Percentiles rank a stretch among this genome's conserved stretches.
These are phyloP conservation scores for Arxiozyma slooffiae DNA, from an alignment of 1,139 yeast genomes.

Conservation along the genomic window DNA sequence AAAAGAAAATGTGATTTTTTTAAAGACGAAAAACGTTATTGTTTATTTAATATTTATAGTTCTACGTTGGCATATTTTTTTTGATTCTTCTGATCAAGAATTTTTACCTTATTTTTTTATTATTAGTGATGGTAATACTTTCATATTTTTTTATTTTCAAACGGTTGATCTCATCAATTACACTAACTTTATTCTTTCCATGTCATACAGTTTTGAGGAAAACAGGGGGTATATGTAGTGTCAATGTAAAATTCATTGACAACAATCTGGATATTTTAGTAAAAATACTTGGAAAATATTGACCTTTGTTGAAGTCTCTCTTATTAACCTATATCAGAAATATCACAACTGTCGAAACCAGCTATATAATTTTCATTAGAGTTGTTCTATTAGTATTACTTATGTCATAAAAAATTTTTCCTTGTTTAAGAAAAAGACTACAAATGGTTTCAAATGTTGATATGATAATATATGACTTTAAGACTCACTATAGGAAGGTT, in stretches of 20 bases:
- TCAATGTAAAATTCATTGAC: background rate
- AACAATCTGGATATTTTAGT: background rate
- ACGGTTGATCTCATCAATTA: background rate
- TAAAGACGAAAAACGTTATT: no score
- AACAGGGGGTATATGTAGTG: background rate
- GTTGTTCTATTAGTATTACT: conserved; percentile 36
- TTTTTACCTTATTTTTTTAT: background rate
- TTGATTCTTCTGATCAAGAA: background rate
- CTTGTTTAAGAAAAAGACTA: background rate
- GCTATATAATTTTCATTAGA: conserved; percentile 35
- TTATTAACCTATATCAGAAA: background rate
- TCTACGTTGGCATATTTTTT: no score
- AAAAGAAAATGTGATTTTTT: no score
- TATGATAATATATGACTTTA: background rate
- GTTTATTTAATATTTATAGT: no score
- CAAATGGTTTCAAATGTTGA: background rate
- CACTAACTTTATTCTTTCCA: background rate
- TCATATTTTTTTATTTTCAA: background rate
- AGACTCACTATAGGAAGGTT: conserved; percentile 1
- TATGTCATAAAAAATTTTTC: conserved; percentile 22
- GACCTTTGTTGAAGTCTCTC: background rate
- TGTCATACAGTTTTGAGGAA: background rate
- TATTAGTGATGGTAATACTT: background rate
- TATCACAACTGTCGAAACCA: conserved; percentile 24
- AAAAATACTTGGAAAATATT: background rate